These are phyloP conservation scores for Fonsecaea multimorphosa DNA, from an alignment of 2,329 filamentous ascomycete species.

Conservation along the genomic window DNA sequence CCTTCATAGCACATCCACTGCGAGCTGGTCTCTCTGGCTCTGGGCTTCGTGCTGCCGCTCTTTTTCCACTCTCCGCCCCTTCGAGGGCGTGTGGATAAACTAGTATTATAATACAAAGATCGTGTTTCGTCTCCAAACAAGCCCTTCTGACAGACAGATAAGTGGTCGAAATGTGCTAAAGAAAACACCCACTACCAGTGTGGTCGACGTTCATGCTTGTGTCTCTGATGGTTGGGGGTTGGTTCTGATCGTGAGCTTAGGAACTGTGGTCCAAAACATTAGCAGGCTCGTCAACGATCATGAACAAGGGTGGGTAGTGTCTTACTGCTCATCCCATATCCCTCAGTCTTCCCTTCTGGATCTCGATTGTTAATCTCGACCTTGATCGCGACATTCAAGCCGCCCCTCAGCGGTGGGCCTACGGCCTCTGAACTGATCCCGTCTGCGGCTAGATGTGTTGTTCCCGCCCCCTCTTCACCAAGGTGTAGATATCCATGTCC, in stretches of 20 bases:
- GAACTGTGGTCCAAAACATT: conserved; percentile 18
- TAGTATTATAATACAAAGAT: background rate
- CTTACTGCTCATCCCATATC: conserved; percentile 58
- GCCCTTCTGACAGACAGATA: background rate
- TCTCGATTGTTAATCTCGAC: conserved; percentile 56
- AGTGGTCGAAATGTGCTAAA: background rate
- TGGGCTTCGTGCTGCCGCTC: background rate
- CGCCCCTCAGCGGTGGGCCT: conserved; percentile 48
- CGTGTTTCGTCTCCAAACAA: background rate
- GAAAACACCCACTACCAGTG: background rate
- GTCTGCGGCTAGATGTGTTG: conserved; percentile 73
- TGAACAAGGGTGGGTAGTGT: background rate
- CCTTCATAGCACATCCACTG: no score
- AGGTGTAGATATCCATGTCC: conserved; percentile 73
- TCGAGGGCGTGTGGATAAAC: background rate
- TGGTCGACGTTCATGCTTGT: background rate
- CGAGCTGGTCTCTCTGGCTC: background rate
- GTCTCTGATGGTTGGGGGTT: conserved; percentile 1
- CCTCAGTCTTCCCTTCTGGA: conserved; percentile 50
- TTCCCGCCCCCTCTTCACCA: conserved; percentile 80
- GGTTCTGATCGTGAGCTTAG: conserved; percentile 26
- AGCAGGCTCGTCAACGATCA: background rate
- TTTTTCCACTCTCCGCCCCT: background rate
- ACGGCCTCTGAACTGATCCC: conserved; percentile 48
- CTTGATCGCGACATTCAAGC: conserved; percentile 53